Evolutionary conservation across 352 stramenopile species (phyloP), one percentile per base, ranked within the genome.

Genomic region (Phytophthora pseudosyringae): DNA sequence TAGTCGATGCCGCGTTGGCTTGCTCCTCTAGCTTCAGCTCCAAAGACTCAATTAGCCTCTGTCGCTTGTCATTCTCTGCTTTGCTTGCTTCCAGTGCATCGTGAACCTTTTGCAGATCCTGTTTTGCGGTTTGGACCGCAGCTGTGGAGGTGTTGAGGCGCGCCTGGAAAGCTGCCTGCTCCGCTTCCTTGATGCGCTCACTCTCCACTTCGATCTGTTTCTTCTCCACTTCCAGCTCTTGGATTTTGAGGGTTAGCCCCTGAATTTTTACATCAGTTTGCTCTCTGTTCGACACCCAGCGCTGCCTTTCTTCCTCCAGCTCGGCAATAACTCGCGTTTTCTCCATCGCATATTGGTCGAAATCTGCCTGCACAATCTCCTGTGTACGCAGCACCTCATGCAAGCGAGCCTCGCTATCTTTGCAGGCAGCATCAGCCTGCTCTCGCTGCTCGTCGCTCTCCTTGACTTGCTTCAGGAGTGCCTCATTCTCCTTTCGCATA

Each of bases 401-500:
- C 4, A 83, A 9, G 3, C 51, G 55, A 40, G 35, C 40, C 31
- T 73, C 41, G 16, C 38, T 46, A 40, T 53, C n/a, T 54, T 53
- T 40, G 25, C 56, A 56, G 9, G 59, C 44, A 28, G 25, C 16
- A 28, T 74, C 49, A 18, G 49, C 67, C 28, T 76, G 39, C 3
- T 66, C 52, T 15, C 56, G 55, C 8, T 59, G 33, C 13, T 59
- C 39, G 1, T 79, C 46, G 15, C 67, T 71, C 12, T 67, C 74
- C n/a, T 29, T 38, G 5, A 76, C 31, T 54, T 76, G 49, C 4
- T 59, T 50, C 29, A 71, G 47, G 33, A 92, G 52, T 28, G 36
- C 41, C 28, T 90, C 82, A 18, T 91, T 93, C 50, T 91, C 86
- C 32, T 86, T 90, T 13, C 76, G 79, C 86, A 93, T 94, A 11